Conservation (phyloP, 331 rosid genomes). For the Quercus phellos region DNA sequence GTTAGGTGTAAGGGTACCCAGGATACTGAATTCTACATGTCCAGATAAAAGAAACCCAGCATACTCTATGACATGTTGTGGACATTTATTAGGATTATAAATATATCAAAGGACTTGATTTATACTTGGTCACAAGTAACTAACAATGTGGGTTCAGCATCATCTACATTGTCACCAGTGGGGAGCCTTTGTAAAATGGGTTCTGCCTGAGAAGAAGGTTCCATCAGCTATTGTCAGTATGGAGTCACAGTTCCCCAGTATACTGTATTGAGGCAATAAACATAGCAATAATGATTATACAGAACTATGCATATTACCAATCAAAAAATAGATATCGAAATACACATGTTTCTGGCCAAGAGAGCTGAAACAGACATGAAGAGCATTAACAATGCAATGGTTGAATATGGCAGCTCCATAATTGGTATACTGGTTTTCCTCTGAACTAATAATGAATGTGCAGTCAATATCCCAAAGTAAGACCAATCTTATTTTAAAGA, state of each 20-base stretch:
- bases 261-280: background rate
- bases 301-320: background rate
- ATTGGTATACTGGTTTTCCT: background rate
- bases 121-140: constrained; percentile 95
- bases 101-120: constrained; percentile 34
- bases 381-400: background rate
- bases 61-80: background rate
- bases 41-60: no score
- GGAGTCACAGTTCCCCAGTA: constrained; percentile 23
- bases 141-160: constrained; percentile 64
- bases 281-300: background rate
- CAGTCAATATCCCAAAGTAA: background rate
- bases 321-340: no score
- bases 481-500: background rate
- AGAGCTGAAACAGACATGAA: background rate
- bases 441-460: background rate
- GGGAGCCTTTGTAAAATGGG: constrained; percentile 71
- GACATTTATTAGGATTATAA: constrained; percentile 15
- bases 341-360: background rate
- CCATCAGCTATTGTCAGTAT: constrained; percentile 37
- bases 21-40: no score
- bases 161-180: constrained; percentile 58
- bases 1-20: no score
- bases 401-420: background rate
- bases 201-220: constrained; percentile 77